Evolutionary conservation across 495 filamentous ascomycete species (phyloP), one percentile per base, ranked within the genome.

Genomic region (Penicillium desertorum): DNA sequence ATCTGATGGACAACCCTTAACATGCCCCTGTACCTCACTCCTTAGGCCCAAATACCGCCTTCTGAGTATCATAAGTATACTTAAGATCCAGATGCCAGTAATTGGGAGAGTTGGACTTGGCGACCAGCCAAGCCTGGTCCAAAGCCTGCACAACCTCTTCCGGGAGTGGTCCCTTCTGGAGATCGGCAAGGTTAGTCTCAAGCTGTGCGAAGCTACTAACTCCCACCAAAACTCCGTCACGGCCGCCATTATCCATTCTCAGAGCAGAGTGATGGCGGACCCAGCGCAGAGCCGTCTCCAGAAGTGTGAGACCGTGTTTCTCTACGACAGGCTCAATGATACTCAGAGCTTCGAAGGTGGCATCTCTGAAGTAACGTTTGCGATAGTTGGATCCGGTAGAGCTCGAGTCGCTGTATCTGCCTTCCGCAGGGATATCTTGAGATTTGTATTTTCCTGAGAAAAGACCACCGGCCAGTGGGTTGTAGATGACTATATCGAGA

Each of bases 251-350:
- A 54, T 80, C 83, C 57, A 94, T 80, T 46, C 88, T 90, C 48
- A 97, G 75, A n/a, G 73, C 78, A 0, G 88, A 92, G 63, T 97
- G 92, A 60, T 96, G 86, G 49, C 80, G 83, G 27, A 85, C 71
- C 92, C 92, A 96, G 50, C 92, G 79, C 50, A 96, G 71, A 17
- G 92, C 92, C 3, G 79, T 86, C 75, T 97, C 92, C n/a, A 92
- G 76, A 74, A 96, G 69, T 0, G 88, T 91, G 48, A 97, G 70
- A 1, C 83, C 85, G 57, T 91, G 82, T 72, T 91, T 89, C 61
- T 87, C 76, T 1, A 85, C 82, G 8, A 88, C 89, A 2, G 82
- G 77, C 76, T 96, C 89, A 51, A 96, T 82, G 27, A 88, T 66
- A 55, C 81, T 71, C 44, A 96, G 75, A 1, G 91, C 91, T 11